Evolutionary conservation across 2,329 filamentous ascomycete genomes (phyloP), one percentile per base, ranked within the genome.

Genomic region (Chaetomium sp.): DNA sequence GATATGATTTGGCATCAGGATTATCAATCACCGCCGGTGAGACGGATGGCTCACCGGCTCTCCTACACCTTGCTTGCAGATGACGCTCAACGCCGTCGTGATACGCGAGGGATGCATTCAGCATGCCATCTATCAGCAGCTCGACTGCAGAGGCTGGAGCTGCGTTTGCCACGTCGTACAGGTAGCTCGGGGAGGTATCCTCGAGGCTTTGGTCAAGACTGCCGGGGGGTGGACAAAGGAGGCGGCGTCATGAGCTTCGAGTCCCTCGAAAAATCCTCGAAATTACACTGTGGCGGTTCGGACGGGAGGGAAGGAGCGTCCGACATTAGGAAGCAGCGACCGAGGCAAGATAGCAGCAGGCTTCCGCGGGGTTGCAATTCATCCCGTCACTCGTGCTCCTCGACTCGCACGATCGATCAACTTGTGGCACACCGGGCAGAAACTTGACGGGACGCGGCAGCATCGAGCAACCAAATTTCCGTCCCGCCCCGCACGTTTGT

Each of bases 371-470:
- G 33, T 57, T 29, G 38, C 38, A 42, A 21, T 25, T 25, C 23
- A 27, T 47, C 23, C 21, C 2, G 16, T 31, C 35, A n/a, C 25
- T 25, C n/a, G 54, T 25, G 6, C 13, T 31, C 16, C 33, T 27
- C 23, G 38, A 57, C 35, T 45, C 35, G 38, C 38, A 45, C 55
- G 25, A 47, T 33, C 51, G 50, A 49, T 62, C 51, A 19, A 27
- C 16, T 4, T 12, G n/a, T 35, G 16, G 21, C 21, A 23, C 42
- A 21, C 33, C 54, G 25, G 27, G 35, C 45, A 54, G 49, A 51
- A 53, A 49, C 47, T 53, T 35, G 33, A 64, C 66, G 62, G 63
- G 50, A 63, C 16, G 63, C 64, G 27, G 67, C 65, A 59, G 63
- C 65, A 66, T 67, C 65, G 57, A 58, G 50, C 47, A 57, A 57